Evolutionary conservation across 1,284 basidiomycete species (phyloP), one percentile per base, ranked within the genome.

Genomic region (Cryptococcus sp.): DNA sequence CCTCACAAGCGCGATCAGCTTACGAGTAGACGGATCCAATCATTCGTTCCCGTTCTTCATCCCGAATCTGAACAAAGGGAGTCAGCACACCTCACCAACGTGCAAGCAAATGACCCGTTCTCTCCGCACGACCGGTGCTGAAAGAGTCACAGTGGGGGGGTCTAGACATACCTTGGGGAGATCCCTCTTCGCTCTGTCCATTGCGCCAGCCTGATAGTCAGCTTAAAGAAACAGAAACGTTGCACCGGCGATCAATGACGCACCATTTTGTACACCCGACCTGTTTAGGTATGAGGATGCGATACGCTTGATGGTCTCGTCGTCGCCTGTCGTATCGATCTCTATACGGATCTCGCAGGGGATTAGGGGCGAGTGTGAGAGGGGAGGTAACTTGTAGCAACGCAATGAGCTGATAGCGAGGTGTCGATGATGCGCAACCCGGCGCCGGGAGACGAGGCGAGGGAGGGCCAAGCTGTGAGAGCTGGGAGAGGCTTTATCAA

Each of bases 11-110:
- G n/a, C 19, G 24, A 36, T 12, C 18, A 5, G 61, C 67, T 47
- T 31, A 68, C 67, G 68, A 71, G 59, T 83, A 95, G 35, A 97
- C 92, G 58, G 86, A 82, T 51, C 92, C 92, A 64, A 91, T 91
- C 65, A 82, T 82, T 53, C 83, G 85, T 76, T 95, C 92, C 46
- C 80, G 80, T 59, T 94, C 86, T 74, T 95, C 91, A 79, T 95
- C 86, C 58, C 79, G 77, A 71, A 93, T 82, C 80, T 71, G 39
- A 12, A 47, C 48, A 51, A 51, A 56, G 54, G 51, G 52, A 31
- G 42, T 43, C 32, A 45, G 48, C 5, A 33, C n/a, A n/a, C n/a
- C n/a, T n/a, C n/a, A n/a, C n/a, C n/a, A n/a, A n/a, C n/a, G n/a
- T n/a, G n/a, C n/a, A n/a, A n/a, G n/a, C n/a, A n/a, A n/a, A n/a